These are phyloP conservation scores for Eragrostis curvula DNA, from an alignment of 176 grass and related monocot genomes.

Conservation along the genomic window DNA sequence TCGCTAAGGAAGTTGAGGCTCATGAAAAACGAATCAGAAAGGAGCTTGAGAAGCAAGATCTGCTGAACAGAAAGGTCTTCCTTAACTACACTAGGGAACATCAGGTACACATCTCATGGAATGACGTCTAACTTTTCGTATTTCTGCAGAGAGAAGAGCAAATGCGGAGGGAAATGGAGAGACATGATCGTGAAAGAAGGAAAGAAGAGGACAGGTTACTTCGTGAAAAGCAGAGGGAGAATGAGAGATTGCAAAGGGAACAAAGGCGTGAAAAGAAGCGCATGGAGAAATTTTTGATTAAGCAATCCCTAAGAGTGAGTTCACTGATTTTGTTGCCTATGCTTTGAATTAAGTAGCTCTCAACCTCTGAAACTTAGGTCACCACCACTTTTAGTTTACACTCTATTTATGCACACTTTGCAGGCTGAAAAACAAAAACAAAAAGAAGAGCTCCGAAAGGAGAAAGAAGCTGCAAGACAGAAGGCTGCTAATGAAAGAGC, in stretches of 20 bases:
- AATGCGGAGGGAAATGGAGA: conserved; percentile 87
- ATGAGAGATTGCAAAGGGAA: conserved; percentile 84
- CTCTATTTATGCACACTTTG: conserved; percentile 35
- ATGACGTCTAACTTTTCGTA: conserved; percentile 25
- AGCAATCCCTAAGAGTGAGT: conserved; percentile 74
- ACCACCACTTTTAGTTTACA: conserved; percentile 36
- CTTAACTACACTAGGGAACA: conserved; percentile 33
- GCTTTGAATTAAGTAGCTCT: conserved; percentile 4
- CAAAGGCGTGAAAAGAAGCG: conserved; percentile 86
- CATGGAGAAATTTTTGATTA: conserved; percentile 83
- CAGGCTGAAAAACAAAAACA: conserved; percentile 88
- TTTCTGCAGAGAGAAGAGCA: conserved; percentile 87
- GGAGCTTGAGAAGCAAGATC: conserved; percentile 93
- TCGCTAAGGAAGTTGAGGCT: conserved; percentile 89
- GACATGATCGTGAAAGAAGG: conserved; percentile 80
- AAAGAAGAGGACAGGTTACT: conserved; percentile 92
- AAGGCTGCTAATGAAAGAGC: conserved; percentile 94
- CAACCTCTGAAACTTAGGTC: neutral
- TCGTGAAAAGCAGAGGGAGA: conserved; percentile 83
- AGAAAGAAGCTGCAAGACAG: conserved; percentile 86
- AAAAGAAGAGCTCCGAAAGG: conserved; percentile 87
- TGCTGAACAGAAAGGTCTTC: conserved; percentile 89
- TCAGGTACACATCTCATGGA: conserved; percentile 21
- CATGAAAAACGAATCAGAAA: conserved; percentile 92
- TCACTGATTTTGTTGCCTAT: conserved; percentile 18